Conservation (phyloP, 768 basidiomycete genomes). For the Tulasnella sp. region DNA sequence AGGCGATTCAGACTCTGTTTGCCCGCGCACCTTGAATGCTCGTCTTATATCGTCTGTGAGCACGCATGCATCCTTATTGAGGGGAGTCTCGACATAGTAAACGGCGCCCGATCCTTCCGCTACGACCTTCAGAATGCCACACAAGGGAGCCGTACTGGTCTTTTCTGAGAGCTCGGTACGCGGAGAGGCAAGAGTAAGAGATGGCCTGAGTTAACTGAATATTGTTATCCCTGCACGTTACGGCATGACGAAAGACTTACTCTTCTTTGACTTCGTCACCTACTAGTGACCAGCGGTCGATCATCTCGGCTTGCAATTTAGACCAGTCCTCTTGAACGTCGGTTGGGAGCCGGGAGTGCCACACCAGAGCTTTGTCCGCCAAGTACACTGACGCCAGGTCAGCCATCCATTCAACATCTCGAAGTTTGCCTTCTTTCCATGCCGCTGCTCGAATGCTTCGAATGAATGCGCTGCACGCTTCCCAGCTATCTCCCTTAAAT, state of each 20-base stretch:
- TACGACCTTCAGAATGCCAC: background rate
- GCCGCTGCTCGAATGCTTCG: background rate
- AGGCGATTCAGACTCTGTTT: background rate
- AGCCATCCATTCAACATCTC: conserved; percentile 20
- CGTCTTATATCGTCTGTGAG: background rate
- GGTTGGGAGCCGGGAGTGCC: background rate
- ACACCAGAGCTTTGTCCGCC: background rate
- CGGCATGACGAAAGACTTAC: background rate
- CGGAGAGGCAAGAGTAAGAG: background rate
- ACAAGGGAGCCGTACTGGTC: background rate
- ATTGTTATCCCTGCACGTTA: background rate
- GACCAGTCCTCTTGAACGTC: conserved; percentile 18
- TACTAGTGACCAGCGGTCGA: background rate
- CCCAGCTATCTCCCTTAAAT: background rate
- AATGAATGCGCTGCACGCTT: conserved; percentile 11
- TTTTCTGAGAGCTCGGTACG: background rate
- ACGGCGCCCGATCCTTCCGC: background rate
- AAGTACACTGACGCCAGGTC: conserved; percentile 1
- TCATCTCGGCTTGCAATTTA: background rate
- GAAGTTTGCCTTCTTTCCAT: conserved; percentile 21
- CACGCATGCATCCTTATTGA: background rate
- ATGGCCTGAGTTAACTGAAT: background rate
- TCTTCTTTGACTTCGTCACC: background rate
- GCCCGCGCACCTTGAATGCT: background rate
- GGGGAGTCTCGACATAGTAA: background rate